phyloP scores from a whole-genome alignment of 768 basidiomycete genomes.

The Serendipita sp. region DNA sequence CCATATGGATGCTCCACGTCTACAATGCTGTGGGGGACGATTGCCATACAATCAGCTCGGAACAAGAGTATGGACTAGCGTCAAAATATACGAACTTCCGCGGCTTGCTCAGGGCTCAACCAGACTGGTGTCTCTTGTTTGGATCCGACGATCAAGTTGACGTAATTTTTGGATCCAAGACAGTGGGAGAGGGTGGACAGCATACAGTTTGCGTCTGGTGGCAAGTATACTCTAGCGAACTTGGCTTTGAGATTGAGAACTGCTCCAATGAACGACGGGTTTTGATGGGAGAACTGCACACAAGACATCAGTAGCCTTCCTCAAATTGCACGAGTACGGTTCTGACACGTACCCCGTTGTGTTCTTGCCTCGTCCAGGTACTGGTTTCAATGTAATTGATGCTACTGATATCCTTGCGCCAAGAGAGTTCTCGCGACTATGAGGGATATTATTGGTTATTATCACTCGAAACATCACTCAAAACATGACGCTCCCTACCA shows the following conservation, averaged over 20 bases:
- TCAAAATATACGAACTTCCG: conserved; percentile 26
- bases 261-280: conserved; percentile 72
- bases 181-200: conserved; percentile 74
- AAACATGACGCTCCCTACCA: conserved; percentile 27
- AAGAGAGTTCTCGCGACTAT: conserved; percentile 35
- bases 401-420: conserved; percentile 55
- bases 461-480: not conserved
- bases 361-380: conserved; percentile 72
- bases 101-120: conserved; percentile 59
- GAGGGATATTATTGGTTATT: not conserved
- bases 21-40: conserved; percentile 42
- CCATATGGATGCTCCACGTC: conserved; percentile 80
- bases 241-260: conserved; percentile 63
- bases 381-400: conserved; percentile 82
- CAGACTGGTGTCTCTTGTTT: conserved; percentile 74
- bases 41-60: conserved; percentile 4
- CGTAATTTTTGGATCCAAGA: conserved; percentile 65
- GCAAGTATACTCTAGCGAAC: conserved; percentile 63
- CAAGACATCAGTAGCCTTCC: not conserved
- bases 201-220: conserved; percentile 83
- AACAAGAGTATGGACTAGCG: not conserved
- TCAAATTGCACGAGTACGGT: not conserved
- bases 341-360: conserved; percentile 9
- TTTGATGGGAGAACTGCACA: conserved; percentile 73
- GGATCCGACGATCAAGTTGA: conserved; percentile 79